Conservation (phyloP, 148 eudicot genomes). For the Tetragonia tetragonoides region DNA sequence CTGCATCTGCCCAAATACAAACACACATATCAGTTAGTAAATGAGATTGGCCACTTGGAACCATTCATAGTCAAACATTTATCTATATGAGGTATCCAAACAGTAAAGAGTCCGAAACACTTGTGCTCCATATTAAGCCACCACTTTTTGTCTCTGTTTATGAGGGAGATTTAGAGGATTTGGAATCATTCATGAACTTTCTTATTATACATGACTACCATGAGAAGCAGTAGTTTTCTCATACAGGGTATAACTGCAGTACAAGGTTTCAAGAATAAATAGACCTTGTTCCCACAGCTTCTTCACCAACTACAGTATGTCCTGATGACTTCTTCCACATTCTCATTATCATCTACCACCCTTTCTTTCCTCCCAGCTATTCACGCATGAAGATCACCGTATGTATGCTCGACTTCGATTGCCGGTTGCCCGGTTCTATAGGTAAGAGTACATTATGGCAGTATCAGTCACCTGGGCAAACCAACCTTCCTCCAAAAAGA, state of each 20-base stretch:
- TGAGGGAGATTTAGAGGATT: not conserved
- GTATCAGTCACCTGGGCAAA: constrained; percentile 19
- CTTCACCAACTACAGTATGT: not conserved
- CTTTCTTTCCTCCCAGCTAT: no score
- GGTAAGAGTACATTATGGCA: constrained; percentile 18
- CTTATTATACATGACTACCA: not conserved
- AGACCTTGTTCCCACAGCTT: not conserved
- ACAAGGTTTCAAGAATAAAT: not conserved
- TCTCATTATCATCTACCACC: not conserved
- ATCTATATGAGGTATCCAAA: not conserved
- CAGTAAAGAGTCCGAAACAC: not conserved
- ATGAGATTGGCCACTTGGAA: not conserved
- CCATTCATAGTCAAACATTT: not conserved
- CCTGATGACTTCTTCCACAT: not conserved
- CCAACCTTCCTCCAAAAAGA: constrained; percentile 23
- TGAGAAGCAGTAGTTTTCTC: not conserved
- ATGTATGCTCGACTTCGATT: not conserved
- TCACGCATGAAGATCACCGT: no score
- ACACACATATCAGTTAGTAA: not conserved
- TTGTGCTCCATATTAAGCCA: constrained; percentile 8
- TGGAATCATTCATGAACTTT: not conserved
- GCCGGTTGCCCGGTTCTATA: no score
- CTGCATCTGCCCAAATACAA: not conserved
- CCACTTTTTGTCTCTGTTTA: not conserved
- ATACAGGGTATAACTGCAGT: not conserved